phyloP scores from a whole-genome alignment of 2,329 filamentous ascomycete species.

The Penicillium glabrum region DNA sequence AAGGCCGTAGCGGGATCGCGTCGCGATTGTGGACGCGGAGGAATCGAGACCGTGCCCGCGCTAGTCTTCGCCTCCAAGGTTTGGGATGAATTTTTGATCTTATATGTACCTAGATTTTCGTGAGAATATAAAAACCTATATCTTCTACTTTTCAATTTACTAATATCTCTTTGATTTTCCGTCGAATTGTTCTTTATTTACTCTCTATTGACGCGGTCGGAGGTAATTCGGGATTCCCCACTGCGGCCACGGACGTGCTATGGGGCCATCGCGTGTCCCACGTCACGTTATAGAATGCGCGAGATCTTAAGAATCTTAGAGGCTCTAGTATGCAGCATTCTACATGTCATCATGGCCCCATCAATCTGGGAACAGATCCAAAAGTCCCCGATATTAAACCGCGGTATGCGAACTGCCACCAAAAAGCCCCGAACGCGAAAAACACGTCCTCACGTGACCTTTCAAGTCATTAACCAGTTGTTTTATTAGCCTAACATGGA shows the following conservation, averaged over 20 bases:
- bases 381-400: not conserved
- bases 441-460: slow-evolving; percentile 3
- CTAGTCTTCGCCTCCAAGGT: slow-evolving; percentile 17
- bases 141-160: not conserved
- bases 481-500: no score
- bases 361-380: not conserved
- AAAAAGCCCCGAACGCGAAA: not conserved
- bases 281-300: slow-evolving; percentile 16
- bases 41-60: slow-evolving; percentile 27
- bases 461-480: not conserved
- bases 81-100: not conserved
- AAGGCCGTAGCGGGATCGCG: slow-evolving; percentile 26
- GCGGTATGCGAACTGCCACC: not conserved
- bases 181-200: not conserved
- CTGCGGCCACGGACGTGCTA: slow-evolving; percentile 12
- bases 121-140: not conserved
- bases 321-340: slow-evolving; percentile 7
- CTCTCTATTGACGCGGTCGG: slow-evolving; percentile 8
- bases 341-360: slow-evolving; percentile 1
- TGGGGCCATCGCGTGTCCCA: slow-evolving; percentile 21
- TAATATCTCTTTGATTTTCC: not conserved
- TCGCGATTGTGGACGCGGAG: slow-evolving; percentile 36
- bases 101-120: slow-evolving; percentile 14
- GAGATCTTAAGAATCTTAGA: slow-evolving; percentile 11
- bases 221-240: slow-evolving; percentile 19